Conservation (phyloP, 345 rosid species). For the Eutrema heterophyllum region DNA sequence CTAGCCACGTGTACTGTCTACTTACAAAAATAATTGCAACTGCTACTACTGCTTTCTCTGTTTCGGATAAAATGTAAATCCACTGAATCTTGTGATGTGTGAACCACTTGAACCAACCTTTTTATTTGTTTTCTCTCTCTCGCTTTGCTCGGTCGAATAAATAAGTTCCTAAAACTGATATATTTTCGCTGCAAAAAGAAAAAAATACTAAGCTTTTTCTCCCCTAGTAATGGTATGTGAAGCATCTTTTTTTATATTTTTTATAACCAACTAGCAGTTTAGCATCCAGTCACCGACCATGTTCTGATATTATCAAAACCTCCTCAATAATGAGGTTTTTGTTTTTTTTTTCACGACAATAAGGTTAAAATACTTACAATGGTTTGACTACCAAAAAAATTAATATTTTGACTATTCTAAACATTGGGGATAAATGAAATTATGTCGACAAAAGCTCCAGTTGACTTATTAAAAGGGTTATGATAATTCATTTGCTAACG, state of each 20-base stretch:
- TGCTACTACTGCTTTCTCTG: constrained; percentile 10
- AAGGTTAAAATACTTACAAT: neutral
- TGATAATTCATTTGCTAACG: neutral
- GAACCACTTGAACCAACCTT: constrained; percentile 21
- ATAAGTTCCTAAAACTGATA: neutral
- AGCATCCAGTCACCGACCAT: constrained; percentile 1
- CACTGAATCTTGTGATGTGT: constrained; percentile 28
- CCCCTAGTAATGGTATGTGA: neutral
- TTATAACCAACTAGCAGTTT: neutral
- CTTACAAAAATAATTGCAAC: constrained; percentile 20
- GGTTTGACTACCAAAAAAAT: neutral
- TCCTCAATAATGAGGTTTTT: neutral
- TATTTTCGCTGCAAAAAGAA: neutral
- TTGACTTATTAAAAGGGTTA: neutral
- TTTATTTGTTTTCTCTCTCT: too few species aligned
- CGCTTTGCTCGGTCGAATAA: neutral
- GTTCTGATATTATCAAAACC: neutral
- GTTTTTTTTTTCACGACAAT: neutral
- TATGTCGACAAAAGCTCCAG: neutral
- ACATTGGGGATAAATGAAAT: neutral
- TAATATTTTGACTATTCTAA: neutral
- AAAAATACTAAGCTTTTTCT: neutral
- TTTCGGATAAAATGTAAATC: constrained; percentile 23
- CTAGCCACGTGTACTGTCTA: constrained; percentile 17
- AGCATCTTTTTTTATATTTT: neutral